Evolutionary conservation across 2,329 filamentous ascomycete genomes (phyloP).

Genomic region (Botrytis sinoallii): DNA sequence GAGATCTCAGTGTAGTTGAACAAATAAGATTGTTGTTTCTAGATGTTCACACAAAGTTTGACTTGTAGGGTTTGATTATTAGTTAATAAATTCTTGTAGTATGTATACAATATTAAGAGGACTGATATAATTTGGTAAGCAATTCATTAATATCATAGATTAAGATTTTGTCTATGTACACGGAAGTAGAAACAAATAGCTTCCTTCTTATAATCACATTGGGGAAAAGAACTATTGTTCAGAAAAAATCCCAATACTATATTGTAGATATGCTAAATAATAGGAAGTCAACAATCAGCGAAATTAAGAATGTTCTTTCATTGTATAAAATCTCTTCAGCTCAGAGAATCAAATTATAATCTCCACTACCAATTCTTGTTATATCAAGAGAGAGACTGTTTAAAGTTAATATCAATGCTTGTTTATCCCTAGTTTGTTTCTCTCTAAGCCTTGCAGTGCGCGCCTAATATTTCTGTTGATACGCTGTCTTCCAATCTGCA

Average conservation of each 20-base stretch:
- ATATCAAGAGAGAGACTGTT: not conserved
- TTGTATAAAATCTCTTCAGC: no score
- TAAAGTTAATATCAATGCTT: not conserved
- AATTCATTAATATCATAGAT: not conserved
- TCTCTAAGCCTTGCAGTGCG: not conserved
- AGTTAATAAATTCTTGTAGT: accelerated
- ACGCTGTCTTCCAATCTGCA: not conserved
- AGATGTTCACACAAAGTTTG: not conserved
- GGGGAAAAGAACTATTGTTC: not conserved
- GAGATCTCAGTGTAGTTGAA: accelerated
- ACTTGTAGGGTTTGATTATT: not conserved
- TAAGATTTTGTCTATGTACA: not conserved
- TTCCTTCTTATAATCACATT: not conserved
- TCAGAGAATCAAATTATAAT: not conserved
- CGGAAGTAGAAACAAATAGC: not conserved
- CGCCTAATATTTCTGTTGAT: not conserved
- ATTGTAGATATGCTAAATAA: not conserved
- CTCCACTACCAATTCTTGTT: not conserved
- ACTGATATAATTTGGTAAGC: not conserved
- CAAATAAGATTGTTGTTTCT: not conserved
- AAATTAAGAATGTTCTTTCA: accelerated
- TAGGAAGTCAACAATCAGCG: not conserved
- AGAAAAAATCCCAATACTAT: not conserved
- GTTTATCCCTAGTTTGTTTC: not conserved
- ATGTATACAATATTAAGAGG: not conserved